Conservation (phyloP, 2,329 filamentous ascomycete genomes). For the Fusarium proliferatum region DNA sequence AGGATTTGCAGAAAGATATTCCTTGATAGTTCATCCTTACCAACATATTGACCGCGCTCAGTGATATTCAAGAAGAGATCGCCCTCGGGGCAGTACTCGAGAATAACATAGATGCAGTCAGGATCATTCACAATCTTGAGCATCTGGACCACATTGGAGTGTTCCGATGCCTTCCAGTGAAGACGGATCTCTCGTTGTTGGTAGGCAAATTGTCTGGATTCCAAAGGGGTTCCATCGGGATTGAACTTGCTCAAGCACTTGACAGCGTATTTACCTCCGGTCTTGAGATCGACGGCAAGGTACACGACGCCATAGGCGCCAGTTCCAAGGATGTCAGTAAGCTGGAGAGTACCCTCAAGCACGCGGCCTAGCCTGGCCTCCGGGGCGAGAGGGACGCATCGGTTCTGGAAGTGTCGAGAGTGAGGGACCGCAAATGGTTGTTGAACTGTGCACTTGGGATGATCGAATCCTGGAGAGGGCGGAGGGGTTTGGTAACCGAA, state of each 20-base stretch:
- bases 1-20: constrained; percentile 93
- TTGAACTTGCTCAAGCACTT: constrained; percentile 97
- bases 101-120: constrained; percentile 94
- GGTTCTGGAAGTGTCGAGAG: constrained; percentile 54
- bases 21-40: constrained; percentile 89
- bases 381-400: constrained; percentile 70
- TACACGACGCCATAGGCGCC: constrained; percentile 98
- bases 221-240: constrained; percentile 74
- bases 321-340: constrained; percentile 87
- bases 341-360: constrained; percentile 83
- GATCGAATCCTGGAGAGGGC: constrained; percentile 66
- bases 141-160: constrained; percentile 94
- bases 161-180: constrained; percentile 88
- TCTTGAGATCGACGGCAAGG: constrained; percentile 85
- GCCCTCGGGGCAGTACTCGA: constrained; percentile 97
- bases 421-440: constrained; percentile 48
- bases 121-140: constrained; percentile 90
- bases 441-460: constrained; percentile 58
- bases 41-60: constrained; percentile 90
- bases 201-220: constrained; percentile 87
- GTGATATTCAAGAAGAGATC: constrained; percentile 98
- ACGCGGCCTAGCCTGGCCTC: constrained; percentile 89
- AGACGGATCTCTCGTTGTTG: constrained; percentile 93
- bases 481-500: constrained; percentile 69
- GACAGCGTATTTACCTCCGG: constrained; percentile 86